A percentile compares a stretch with the other conserved stretches of the same genome.
These are phyloP conservation scores for Carex parvula DNA, from an alignment of 176 grass and related monocot genomes.

Conservation along the genomic window DNA sequence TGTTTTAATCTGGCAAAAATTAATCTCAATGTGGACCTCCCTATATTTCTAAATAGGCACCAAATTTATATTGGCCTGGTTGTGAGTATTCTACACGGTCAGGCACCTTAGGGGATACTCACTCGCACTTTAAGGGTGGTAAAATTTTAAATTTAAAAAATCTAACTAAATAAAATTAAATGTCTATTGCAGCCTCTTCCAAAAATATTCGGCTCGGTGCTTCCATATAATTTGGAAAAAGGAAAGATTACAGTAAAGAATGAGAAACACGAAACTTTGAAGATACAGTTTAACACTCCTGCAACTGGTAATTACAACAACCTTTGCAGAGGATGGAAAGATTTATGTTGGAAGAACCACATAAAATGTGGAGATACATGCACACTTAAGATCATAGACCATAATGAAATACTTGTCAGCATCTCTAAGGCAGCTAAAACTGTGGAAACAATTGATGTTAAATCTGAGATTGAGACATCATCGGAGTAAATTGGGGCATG, in stretches of 20 bases:
- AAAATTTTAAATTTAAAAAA: not conserved
- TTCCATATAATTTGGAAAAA: not conserved
- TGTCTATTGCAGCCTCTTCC: conserved; percentile 3
- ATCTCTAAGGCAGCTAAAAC: not conserved
- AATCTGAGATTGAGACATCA: not conserved
- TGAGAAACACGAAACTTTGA: conserved; percentile 13
- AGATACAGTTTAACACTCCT: not conserved
- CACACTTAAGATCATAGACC: not conserved
- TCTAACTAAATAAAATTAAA: not conserved
- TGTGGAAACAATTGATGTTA: not conserved
- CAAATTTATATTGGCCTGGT: no score
- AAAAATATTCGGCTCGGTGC: conserved; percentile 3
- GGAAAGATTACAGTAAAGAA: conserved; percentile 4
- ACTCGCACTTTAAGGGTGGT: not conserved
- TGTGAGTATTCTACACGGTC: no score
- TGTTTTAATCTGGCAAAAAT: no score
- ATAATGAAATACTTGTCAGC: not conserved
- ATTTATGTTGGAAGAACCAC: not conserved
- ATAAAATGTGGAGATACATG: conserved; percentile 5
- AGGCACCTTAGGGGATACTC: no score
- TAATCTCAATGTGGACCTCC: no score
- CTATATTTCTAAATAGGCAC: no score
- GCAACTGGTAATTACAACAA: not conserved
- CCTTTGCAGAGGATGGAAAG: conserved; percentile 2
- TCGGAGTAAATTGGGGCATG: not conserved